phyloP scores from a whole-genome alignment of 164 flowering plant genomes.

The Chimonanthus praecox region DNA sequence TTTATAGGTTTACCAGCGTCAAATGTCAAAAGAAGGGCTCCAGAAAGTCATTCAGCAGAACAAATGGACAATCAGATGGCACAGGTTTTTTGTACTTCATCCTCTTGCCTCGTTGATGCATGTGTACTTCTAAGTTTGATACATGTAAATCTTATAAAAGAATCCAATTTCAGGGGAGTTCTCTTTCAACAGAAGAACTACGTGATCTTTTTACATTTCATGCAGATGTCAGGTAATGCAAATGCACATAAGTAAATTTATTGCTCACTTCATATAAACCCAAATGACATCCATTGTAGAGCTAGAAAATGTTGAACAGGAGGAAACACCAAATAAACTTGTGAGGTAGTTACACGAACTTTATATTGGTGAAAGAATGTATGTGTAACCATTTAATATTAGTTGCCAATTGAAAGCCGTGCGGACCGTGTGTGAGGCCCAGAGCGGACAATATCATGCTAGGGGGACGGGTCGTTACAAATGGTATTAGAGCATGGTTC shows the following conservation, averaged over 20 bases:
- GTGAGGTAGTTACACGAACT: neutral
- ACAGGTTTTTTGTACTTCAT: conserved; percentile 31
- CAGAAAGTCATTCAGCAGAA: conserved; percentile 97
- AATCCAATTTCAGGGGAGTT: conserved; percentile 59
- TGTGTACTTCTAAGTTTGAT: neutral
- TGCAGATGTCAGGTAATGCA: conserved; percentile 56
- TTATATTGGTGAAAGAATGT: neutral
- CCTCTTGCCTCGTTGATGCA: conserved; percentile 2
- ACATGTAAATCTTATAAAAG: neutral
- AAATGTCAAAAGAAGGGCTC: conserved; percentile 99
- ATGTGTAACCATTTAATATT: neutral
- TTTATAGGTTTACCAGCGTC: conserved; percentile 92
- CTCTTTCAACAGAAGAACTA: conserved; percentile 79
- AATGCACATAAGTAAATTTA: neutral
- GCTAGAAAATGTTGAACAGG: neutral
- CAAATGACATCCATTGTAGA: neutral
- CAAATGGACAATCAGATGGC: conserved; percentile 37
- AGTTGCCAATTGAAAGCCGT: no score
- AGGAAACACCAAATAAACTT: neutral
- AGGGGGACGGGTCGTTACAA: no score
- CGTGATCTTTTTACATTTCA: conserved; percentile 86
- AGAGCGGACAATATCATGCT: no score
- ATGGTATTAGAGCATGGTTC: no score
- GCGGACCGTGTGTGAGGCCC: no score
- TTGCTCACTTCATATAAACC: neutral